Evolutionary conservation across 257 asterid genomes (phyloP).

Genomic region (Verbena officinalis): DNA sequence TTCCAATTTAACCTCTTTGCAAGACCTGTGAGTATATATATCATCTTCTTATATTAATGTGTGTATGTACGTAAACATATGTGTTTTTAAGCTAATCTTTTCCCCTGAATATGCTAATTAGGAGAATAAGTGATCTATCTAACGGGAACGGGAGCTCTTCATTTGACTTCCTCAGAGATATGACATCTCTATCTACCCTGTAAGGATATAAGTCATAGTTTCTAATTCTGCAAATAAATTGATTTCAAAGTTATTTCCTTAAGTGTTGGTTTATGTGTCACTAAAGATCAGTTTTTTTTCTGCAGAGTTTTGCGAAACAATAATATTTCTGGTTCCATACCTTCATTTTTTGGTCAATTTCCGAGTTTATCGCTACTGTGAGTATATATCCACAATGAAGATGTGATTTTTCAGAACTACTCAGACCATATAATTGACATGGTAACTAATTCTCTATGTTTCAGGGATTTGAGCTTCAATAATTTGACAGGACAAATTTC

Average conservation of each 20-base stretch:
- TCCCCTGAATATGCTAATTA: constrained; percentile 29
- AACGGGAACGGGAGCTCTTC: constrained; percentile 70
- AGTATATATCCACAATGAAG: constrained; percentile 38
- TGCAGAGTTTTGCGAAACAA: constrained; percentile 75
- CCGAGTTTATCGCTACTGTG: constrained; percentile 58
- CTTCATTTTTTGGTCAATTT: constrained; percentile 55
- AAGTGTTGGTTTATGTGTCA: neutral
- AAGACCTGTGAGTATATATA: constrained; percentile 57
- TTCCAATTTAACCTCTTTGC: constrained; percentile 62
- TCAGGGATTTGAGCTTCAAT: constrained; percentile 95
- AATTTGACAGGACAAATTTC: constrained; percentile 65
- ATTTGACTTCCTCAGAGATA: constrained; percentile 53
- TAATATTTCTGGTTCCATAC: constrained; percentile 76
- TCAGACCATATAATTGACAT: neutral
- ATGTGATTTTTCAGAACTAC: constrained; percentile 3
- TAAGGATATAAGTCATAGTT: constrained; percentile 38
- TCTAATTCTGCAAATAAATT: constrained; percentile 6
- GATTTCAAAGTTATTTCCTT: neutral
- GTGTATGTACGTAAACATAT: too few species aligned
- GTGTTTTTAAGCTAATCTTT: constrained; percentile 25
- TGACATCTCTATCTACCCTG: constrained; percentile 60
- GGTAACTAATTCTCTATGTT: constrained; percentile 17
- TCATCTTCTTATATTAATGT: neutral
- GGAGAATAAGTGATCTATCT: constrained; percentile 83
- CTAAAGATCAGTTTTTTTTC: neutral